Evolutionary conservation across 495 filamentous ascomycete species (phyloP).

Genomic region (Hypoxylon crocopeplum): DNA sequence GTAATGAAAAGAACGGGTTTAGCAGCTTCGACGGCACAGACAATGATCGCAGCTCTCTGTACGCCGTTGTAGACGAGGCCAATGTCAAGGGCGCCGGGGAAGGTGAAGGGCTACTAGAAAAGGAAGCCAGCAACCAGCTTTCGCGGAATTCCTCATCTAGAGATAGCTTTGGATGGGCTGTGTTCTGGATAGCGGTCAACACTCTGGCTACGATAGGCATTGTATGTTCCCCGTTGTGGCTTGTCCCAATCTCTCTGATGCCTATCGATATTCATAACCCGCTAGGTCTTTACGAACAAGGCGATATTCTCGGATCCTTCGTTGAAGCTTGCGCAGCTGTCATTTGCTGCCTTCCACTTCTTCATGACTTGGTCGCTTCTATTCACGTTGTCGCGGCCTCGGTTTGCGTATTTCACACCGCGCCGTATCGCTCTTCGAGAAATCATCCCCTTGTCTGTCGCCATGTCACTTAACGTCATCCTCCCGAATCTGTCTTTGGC

Average conservation of each 20-base stretch:
- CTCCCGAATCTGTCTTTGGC: slow-evolving; percentile 77
- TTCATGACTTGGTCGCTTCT: slow-evolving; percentile 71
- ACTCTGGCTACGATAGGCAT: slow-evolving; percentile 68
- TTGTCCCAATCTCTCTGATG: slow-evolving; percentile 3
- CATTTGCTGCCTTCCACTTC: slow-evolving; percentile 78
- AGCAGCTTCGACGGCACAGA: slow-evolving; percentile 29
- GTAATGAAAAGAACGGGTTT: slow-evolving; percentile 30
- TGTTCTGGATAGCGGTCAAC: slow-evolving; percentile 65
- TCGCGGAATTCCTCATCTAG: slow-evolving; percentile 9
- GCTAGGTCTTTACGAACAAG: slow-evolving; percentile 81
- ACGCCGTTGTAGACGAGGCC: slow-evolving; percentile 35
- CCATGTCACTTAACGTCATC: slow-evolving; percentile 76
- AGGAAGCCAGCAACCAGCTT: slow-evolving; percentile 31
- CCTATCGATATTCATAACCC: slow-evolving; percentile 17
- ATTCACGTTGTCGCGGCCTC: slow-evolving; percentile 68
- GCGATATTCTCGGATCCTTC: slow-evolving; percentile 72
- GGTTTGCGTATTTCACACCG: slow-evolving; percentile 65
- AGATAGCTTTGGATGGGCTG: slow-evolving; percentile 39
- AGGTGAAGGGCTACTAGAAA: slow-evolving; percentile 44
- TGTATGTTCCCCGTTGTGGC: slow-evolving; percentile 48
- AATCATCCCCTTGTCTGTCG: slow-evolving; percentile 68
- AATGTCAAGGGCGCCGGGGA: slow-evolving; percentile 44
- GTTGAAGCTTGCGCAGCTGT: slow-evolving; percentile 69
- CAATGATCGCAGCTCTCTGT: slow-evolving; percentile 35
- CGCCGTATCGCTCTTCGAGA: slow-evolving; percentile 60